phyloP scores from a whole-genome alignment of 2,329 filamentous ascomycete species.

The Orbilia blumenaviensis region DNA sequence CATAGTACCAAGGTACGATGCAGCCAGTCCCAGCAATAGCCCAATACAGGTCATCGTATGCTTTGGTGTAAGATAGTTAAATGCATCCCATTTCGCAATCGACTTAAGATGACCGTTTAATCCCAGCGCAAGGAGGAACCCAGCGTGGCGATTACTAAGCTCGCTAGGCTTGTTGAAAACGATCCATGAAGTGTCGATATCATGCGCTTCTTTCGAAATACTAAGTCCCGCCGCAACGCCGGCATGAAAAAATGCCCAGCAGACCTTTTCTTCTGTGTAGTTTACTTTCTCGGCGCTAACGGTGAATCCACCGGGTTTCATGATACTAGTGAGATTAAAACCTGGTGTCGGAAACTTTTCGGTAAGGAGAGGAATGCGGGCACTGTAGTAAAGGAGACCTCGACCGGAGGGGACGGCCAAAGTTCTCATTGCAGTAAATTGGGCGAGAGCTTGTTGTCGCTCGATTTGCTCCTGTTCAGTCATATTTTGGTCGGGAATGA shows the following conservation, averaged over 20 bases:
- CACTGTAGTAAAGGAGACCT: conserved; percentile 85
- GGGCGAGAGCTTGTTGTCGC: conserved; percentile 88
- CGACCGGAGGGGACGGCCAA: conserved; percentile 87
- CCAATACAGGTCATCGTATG: conserved; percentile 99
- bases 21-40: conserved; percentile 87
- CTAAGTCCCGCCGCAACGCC: conserved; percentile 91
- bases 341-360: conserved; percentile 90
- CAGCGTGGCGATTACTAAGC: conserved; percentile 93
- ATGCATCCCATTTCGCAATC: conserved; percentile 96
- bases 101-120: conserved; percentile 94
- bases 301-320: conserved; percentile 90
- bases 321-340: conserved; percentile 89
- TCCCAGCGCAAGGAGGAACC: conserved; percentile 87
- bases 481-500: conserved; percentile 78
- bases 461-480: conserved; percentile 88
- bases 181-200: conserved; percentile 98
- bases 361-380: conserved; percentile 86
- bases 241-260: conserved; percentile 98
- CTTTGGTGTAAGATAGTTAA: conserved; percentile 98
- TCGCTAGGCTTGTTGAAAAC: conserved; percentile 96
- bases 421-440: conserved; percentile 84
- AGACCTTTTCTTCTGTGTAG: conserved; percentile 95
- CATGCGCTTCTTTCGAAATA: conserved; percentile 86
- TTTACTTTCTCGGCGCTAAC: conserved; percentile 88
- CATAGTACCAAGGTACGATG: conserved; percentile 96